Evolutionary conservation across 129 eudicot species (phyloP), one percentile per base, ranked within the genome.

Genomic region (Sambucus nigra): DNA sequence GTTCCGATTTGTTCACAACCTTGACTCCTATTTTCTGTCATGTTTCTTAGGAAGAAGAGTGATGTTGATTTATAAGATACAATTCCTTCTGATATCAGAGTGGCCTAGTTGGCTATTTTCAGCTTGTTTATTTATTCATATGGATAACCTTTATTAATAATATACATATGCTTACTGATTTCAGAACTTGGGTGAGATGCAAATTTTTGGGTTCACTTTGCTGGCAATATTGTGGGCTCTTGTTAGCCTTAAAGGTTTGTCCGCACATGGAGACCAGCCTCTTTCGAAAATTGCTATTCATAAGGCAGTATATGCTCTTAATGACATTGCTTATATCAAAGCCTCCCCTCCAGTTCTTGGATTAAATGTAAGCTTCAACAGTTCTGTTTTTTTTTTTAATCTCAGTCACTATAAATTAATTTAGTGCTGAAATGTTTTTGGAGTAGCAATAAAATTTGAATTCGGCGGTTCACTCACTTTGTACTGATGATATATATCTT

Each of bases 301-400:
- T 41, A 76, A 80, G 55, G 72, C 76, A 15, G 79, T 80, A 41
- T 25, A 72, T 69, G 84, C 79, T 59, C 58, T 87, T 39, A 69
- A 47, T 67, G 78, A 57, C 41, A 33, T 55, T 47, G 96, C 94
- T 20, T 80, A 42, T 65, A 65, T 87, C 2, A 80, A 74, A 63
- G 96, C 83, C 50, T 76, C 84, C 63, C 96, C 96, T 32, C 15
- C 79, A 19, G 64, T 80, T 69, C 80, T 87, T 63, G 96, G 96
- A 69, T 66, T 67, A 63, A 69, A 60, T 55, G 96, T 76, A 80
- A 65, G 73, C 21, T 40, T 55, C 24, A 7, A 24, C 23, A 27
- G 23, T 47, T 11, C 26, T 59, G n/a, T 55, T 9, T 21, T 39
- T 16, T 8, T 39, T 21, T 23, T 28, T 42, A n/a, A n/a, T 23